A percentile compares a stretch with the other conserved stretches of the same genome.
Conservation (phyloP, 192 early-diverging fungal genomes). For the Backusella australiensis region DNA sequence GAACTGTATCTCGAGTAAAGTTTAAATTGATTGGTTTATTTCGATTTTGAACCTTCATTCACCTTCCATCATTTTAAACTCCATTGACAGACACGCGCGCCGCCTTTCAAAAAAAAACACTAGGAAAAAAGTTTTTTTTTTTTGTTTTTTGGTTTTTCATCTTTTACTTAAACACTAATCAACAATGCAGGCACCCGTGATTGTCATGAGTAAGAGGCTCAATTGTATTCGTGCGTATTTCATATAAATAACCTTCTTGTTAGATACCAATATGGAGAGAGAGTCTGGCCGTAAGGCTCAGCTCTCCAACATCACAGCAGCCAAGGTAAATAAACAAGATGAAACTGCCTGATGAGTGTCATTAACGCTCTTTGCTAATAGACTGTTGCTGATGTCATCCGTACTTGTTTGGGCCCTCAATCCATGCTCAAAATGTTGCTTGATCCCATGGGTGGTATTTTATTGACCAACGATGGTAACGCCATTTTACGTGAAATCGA, state of each 20-base stretch:
- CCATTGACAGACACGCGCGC: constrained; percentile 10
- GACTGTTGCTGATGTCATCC: constrained; percentile 97
- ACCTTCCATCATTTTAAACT: constrained; percentile 1
- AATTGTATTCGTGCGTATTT: background rate
- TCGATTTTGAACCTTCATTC: background rate
- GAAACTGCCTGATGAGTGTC: background rate
- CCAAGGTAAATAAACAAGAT: constrained; percentile 67
- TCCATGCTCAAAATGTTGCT: constrained; percentile 99
- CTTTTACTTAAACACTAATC: background rate
- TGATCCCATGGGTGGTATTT: constrained; percentile 99
- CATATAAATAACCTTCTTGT: background rate
- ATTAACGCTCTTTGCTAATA: constrained; percentile 23
- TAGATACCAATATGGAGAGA: constrained; percentile 87
- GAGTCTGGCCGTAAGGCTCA: constrained; percentile 97
- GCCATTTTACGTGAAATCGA: constrained; percentile 98
- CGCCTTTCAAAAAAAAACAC: background rate
- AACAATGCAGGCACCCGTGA: constrained; percentile 81
- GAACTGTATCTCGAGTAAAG: background rate
- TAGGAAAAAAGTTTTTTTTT: background rate
- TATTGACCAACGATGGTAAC: constrained; percentile 98
- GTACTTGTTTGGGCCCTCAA: constrained; percentile 96
- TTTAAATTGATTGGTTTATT: background rate
- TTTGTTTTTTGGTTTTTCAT: background rate
- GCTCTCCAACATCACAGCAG: constrained; percentile 95
- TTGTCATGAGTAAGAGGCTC: constrained; percentile 75